Percentiles rank a stretch among this genome's conserved stretches.
Evolutionary conservation across 805 yeast species (phyloP).

Genomic region (Lachancea sp.): DNA sequence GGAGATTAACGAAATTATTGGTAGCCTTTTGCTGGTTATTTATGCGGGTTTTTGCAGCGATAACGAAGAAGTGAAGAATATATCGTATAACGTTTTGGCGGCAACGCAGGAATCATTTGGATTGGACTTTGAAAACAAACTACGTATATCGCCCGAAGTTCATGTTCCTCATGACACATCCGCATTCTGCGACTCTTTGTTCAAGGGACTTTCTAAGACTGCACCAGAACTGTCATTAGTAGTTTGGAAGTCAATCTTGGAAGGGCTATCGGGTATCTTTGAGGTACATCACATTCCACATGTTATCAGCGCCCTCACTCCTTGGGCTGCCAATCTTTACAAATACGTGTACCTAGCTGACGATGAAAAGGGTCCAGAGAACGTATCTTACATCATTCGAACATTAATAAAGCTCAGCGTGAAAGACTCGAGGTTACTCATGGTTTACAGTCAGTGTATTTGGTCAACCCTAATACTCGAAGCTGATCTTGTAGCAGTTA

Average conservation of each 20-base stretch:
- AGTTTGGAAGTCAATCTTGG: constrained; percentile 34
- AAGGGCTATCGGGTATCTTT: constrained; percentile 21
- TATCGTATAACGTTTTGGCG: constrained; percentile 58
- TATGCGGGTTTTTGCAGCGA: constrained; percentile 63
- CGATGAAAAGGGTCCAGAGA: constrained; percentile 53
- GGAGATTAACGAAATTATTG: constrained; percentile 39
- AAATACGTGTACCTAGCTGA: constrained; percentile 48
- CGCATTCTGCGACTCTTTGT: constrained; percentile 51
- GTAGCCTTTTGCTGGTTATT: constrained; percentile 56
- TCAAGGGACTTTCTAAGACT: constrained; percentile 48
- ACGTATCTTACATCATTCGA: constrained; percentile 54
- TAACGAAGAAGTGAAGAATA: constrained; percentile 50
- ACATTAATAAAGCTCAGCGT: constrained; percentile 56
- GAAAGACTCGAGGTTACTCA: constrained; percentile 40
- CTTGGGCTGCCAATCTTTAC: constrained; percentile 70
- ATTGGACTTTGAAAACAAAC: constrained; percentile 51
- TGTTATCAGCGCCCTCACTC: constrained; percentile 38
- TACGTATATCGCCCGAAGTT: constrained; percentile 50
- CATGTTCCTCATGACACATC: constrained; percentile 64
- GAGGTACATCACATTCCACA: constrained; percentile 22
- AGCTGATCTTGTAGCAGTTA: constrained; percentile 47
- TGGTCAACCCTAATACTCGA: constrained; percentile 67
- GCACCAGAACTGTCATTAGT: constrained; percentile 58
- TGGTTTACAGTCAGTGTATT: constrained; percentile 50
- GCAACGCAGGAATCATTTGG: constrained; percentile 55